phyloP scores from a whole-genome alignment of 768 basidiomycete genomes.

The Phlebiopsis gigantea region DNA sequence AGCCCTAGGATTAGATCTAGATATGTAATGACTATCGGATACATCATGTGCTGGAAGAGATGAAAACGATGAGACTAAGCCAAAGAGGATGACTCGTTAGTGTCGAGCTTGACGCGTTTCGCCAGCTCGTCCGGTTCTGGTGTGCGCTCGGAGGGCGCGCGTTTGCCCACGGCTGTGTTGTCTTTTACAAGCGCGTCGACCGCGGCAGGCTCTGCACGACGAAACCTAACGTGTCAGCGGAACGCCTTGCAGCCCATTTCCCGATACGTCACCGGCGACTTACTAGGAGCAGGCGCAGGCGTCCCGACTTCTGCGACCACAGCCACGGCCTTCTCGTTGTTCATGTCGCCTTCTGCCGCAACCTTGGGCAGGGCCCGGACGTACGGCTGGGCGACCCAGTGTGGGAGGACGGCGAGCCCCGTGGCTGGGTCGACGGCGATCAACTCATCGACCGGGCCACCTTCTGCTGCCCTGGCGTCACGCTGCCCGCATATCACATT shows the following conservation, averaged over 20 bases:
- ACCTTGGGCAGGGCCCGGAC: conserved; percentile 36
- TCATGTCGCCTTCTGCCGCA: not conserved
- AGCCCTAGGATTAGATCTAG: conserved; percentile 1
- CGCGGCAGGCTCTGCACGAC: not conserved
- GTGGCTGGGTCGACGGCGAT: conserved; percentile 39
- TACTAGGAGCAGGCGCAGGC: not conserved
- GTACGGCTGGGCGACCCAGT: conserved; percentile 72
- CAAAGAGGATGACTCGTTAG: not conserved
- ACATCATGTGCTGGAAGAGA: not conserved
- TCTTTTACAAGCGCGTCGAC: not conserved
- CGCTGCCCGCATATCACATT: conserved; percentile 27
- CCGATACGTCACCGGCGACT: not conserved
- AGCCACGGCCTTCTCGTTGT: not conserved
- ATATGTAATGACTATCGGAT: not conserved
- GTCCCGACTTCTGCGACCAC: not conserved
- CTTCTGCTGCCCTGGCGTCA: conserved; percentile 38
- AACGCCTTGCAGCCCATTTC: not conserved
- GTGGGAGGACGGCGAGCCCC: conserved; percentile 51
- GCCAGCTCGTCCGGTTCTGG: conserved; percentile 10
- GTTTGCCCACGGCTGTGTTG: not conserved
- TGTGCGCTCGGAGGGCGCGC: not conserved
- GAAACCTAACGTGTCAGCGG: not conserved
- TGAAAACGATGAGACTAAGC: not conserved
- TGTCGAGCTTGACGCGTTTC: conserved; percentile 10
- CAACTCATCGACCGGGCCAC: conserved; percentile 29